Conservation (phyloP, 345 rosid genomes). For the Eutrema japonicum region DNA sequence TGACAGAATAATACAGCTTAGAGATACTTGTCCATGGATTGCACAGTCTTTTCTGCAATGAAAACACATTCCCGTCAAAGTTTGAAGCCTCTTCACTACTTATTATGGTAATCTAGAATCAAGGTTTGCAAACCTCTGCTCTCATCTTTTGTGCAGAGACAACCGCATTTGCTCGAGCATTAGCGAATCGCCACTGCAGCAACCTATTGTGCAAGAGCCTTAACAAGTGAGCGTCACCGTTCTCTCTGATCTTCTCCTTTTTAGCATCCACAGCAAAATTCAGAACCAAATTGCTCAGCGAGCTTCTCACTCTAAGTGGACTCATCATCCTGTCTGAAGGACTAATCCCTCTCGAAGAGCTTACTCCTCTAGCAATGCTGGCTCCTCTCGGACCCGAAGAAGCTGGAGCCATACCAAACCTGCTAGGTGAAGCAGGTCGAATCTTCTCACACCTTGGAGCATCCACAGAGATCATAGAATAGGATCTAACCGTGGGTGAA, state of each 20-base stretch:
- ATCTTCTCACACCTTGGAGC: slow-evolving; percentile 60
- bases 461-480: background rate
- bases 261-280: slow-evolving; percentile 72
- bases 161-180: slow-evolving; percentile 74
- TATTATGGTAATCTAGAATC: too few relatives aligned
- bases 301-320: slow-evolving; percentile 67
- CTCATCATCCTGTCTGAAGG: slow-evolving; percentile 32
- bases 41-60: slow-evolving; percentile 66
- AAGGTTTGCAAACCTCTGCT: slow-evolving; percentile 65
- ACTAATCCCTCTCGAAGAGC: slow-evolving; percentile 41
- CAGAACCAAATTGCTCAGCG: slow-evolving; percentile 49
- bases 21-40: slow-evolving; percentile 61
- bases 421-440: slow-evolving; percentile 77
- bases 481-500: background rate
- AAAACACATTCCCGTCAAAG: slow-evolving; percentile 1
- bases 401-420: slow-evolving; percentile 45
- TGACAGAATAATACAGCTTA: slow-evolving; percentile 73
- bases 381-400: slow-evolving; percentile 56
- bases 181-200: slow-evolving; percentile 84
- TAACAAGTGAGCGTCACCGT: slow-evolving; percentile 69
- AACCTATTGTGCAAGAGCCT: slow-evolving; percentile 73
- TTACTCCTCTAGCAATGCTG: slow-evolving; percentile 31
- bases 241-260: slow-evolving; percentile 68
- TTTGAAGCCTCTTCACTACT: background rate
- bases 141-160: slow-evolving; percentile 57